phyloP scores from a whole-genome alignment of 225 moss, liverwort and hornwort genomes.

The Bryoerythrophyllum caledonicum region DNA sequence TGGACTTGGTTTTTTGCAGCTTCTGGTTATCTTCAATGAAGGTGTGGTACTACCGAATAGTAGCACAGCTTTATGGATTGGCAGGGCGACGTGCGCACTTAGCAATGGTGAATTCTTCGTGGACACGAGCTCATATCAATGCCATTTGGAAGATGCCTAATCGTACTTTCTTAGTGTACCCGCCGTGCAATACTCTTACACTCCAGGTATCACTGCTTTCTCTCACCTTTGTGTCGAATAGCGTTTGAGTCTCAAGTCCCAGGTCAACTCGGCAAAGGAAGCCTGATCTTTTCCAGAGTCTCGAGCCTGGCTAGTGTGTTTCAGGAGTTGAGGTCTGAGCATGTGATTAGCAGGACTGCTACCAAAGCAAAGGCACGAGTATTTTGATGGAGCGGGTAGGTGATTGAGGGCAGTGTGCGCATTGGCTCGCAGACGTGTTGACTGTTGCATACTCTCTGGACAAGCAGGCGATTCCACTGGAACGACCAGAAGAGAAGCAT shows the following conservation, averaged over 20 bases:
- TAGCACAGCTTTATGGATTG: slow-evolving; percentile 81
- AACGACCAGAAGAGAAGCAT: slow-evolving; percentile 49
- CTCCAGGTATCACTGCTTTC: slow-evolving; percentile 66
- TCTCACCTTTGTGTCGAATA: slow-evolving; percentile 17
- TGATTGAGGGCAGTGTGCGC: slow-evolving; percentile 55
- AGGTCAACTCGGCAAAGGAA: slow-evolving; percentile 9
- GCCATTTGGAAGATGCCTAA: slow-evolving; percentile 73
- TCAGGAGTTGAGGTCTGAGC: slow-evolving; percentile 20
- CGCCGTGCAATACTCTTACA: slow-evolving; percentile 83
- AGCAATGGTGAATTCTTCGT: slow-evolving; percentile 93
- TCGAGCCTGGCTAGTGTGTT: slow-evolving; percentile 15
- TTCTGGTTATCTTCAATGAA: slow-evolving; percentile 64
- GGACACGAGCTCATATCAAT: slow-evolving; percentile 85
- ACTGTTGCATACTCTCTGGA: slow-evolving; percentile 76
- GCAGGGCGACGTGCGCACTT: slow-evolving; percentile 76
- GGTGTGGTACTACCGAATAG: slow-evolving; percentile 68
- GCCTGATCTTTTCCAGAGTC: neutral
- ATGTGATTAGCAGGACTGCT: slow-evolving; percentile 27
- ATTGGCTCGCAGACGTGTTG: slow-evolving; percentile 71
- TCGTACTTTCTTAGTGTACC: slow-evolving; percentile 73
- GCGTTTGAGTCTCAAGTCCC: slow-evolving; percentile 6
- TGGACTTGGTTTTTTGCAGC: slow-evolving; percentile 50
- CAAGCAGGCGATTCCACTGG: slow-evolving; percentile 86
- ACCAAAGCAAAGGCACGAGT: slow-evolving; percentile 21
- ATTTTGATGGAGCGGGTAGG: slow-evolving; percentile 41